These are phyloP conservation scores for Skeletonema costatum DNA, from an alignment of 108 stramenopile species.

Conservation along the genomic window DNA sequence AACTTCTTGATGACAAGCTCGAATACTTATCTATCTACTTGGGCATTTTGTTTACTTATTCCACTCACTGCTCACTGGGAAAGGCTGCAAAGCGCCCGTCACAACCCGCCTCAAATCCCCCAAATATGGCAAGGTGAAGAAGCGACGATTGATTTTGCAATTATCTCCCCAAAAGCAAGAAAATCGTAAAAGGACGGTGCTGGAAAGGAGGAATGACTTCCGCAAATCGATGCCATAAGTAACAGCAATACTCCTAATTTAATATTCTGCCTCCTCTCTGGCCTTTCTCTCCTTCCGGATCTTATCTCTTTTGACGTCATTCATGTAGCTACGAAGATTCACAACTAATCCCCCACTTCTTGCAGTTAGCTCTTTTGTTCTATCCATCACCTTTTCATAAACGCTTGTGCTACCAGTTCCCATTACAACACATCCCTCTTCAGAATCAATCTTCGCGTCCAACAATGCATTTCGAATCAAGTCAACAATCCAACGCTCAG, in stretches of 20 bases:
- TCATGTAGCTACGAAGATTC: conserved; percentile 66
- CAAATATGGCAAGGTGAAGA: too few species aligned
- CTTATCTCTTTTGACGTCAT: conserved; percentile 69
- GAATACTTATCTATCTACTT: too few species aligned
- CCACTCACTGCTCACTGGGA: too few species aligned
- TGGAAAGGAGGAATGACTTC: too few species aligned
- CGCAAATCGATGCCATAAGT: too few species aligned
- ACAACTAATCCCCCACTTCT: conserved; percentile 75
- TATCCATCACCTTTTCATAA: conserved; percentile 96
- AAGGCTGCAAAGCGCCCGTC: too few species aligned
- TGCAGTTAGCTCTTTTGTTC: conserved; percentile 93
- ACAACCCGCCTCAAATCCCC: too few species aligned
- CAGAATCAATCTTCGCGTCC: conserved; percentile 97
- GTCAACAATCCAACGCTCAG: conserved; percentile 99
- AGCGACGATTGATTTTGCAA: too few species aligned
- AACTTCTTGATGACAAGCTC: too few species aligned
- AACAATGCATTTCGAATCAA: conserved; percentile 93
- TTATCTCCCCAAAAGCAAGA: too few species aligned
- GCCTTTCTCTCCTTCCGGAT: conserved; percentile 54
- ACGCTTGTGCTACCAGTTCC: conserved; percentile 74
- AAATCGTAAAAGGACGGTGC: too few species aligned
- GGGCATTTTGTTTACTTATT: too few species aligned
- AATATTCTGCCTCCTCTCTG: conserved; percentile 42
- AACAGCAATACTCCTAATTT: neutral
- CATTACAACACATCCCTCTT: conserved; percentile 96